These are phyloP conservation scores for Pichia californica DNA, from an alignment of 805 yeast species.

Conservation along the genomic window DNA sequence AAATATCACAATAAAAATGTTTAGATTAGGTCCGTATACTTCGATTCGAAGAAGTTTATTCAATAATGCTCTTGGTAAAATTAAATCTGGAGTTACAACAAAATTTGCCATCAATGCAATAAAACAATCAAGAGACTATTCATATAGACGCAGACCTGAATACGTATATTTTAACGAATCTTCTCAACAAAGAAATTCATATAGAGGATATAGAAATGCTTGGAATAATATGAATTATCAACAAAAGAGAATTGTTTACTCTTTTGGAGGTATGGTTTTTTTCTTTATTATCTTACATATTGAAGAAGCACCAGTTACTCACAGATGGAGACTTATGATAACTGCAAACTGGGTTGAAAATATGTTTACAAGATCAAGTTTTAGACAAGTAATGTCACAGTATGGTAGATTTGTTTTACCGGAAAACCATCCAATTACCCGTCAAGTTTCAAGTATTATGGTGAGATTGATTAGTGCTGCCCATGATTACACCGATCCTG, in stretches of 20 bases:
- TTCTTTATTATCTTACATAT: constrained; percentile 46
- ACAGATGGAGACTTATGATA: constrained; percentile 65
- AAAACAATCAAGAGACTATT: background rate
- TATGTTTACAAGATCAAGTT: constrained; percentile 57
- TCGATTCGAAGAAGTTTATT: too few relatives aligned
- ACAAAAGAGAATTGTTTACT: constrained; percentile 11
- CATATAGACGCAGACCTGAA: constrained; percentile 5
- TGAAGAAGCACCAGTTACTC: constrained; percentile 78
- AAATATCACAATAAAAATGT: too few relatives aligned
- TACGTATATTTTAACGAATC: constrained; percentile 22
- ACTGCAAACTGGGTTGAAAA: constrained; percentile 60
- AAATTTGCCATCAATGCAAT: background rate
- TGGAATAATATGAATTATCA: constrained; percentile 9
- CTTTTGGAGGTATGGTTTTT: constrained; percentile 9
- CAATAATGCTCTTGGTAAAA: too few relatives aligned
- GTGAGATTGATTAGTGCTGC: constrained; percentile 56
- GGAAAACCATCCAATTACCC: constrained; percentile 50
- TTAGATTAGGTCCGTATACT: too few relatives aligned
- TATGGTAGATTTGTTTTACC: constrained; percentile 54
- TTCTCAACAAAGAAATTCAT: background rate
- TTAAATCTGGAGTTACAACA: too few relatives aligned
- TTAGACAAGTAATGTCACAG: constrained; percentile 52
- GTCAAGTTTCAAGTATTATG: constrained; percentile 57
- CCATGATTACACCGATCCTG: constrained; percentile 31
- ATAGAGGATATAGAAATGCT: background rate